Evolutionary conservation across 257 asterid species (phyloP).

Genomic region (Ligustrum vulgare): DNA sequence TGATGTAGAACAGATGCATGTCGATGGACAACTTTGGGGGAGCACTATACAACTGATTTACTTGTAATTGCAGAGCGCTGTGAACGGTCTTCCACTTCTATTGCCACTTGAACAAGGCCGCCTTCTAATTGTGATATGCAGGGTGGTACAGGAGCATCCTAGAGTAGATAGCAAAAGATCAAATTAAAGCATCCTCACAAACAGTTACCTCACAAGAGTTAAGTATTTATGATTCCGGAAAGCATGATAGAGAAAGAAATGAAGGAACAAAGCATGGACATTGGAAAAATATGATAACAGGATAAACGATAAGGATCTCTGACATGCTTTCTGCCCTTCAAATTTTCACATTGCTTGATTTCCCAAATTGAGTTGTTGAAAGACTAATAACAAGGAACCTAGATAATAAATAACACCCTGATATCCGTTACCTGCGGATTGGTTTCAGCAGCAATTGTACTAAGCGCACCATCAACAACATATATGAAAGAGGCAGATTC

Average conservation of each 20-base stretch:
- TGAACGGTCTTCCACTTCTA: conserved; percentile 98
- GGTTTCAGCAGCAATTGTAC: conserved; percentile 97
- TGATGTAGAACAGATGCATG: conserved; percentile 6
- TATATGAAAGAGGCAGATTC: conserved; percentile 76
- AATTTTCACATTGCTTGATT: conserved; percentile 6
- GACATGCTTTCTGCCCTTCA: neutral
- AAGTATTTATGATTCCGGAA: conserved; percentile 19
- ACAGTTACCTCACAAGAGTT: conserved; percentile 17
- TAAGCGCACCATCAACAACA: conserved; percentile 94
- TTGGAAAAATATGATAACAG: neutral
- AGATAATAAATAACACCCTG: neutral
- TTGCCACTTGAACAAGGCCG: conserved; percentile 97
- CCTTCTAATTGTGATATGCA: conserved; percentile 97
- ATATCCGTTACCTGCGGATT: conserved; percentile 75
- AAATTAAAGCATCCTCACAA: conserved; percentile 9
- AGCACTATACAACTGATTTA: conserved; percentile 28
- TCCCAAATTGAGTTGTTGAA: neutral
- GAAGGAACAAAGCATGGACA: neutral
- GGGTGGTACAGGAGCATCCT: conserved; percentile 99
- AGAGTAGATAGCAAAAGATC: conserved; percentile 23
- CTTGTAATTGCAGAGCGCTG: conserved; percentile 96
- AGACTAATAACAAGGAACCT: conserved; percentile 6
- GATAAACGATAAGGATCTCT: neutral
- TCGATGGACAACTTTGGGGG: conserved; percentile 11
- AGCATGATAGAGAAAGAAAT: conserved; percentile 1